Conservation (phyloP, 768 basidiomycete species). For the Podaxis rugospora region DNA sequence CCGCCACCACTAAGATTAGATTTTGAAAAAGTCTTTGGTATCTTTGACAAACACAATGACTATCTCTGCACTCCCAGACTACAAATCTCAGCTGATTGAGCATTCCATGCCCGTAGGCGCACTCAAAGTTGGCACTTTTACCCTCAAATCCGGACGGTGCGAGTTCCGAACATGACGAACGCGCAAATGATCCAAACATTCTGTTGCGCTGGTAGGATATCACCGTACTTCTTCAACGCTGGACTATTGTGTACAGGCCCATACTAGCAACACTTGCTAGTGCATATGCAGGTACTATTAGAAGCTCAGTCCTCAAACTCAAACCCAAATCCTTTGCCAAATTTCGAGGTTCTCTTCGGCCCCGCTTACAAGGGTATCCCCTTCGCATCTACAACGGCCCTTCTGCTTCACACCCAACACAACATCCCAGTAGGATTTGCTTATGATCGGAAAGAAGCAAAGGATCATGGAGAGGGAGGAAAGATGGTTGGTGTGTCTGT, state of each 20-base stretch:
- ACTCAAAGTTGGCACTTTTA: conserved; percentile 88
- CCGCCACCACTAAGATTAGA: background rate
- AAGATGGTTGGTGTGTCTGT: conserved; percentile 82
- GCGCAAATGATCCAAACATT: conserved; percentile 4
- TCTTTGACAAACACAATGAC: background rate
- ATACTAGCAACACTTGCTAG: conserved; percentile 72
- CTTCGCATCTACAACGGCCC: conserved; percentile 79
- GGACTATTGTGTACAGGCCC: conserved; percentile 82
- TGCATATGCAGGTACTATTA: conserved; percentile 81
- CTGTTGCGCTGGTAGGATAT: conserved; percentile 45
- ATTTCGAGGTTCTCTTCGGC: conserved; percentile 86
- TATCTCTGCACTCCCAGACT: background rate
- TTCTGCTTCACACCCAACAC: conserved; percentile 67
- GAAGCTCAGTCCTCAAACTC: conserved; percentile 33
- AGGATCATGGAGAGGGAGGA: conserved; percentile 96
- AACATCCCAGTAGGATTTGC: conserved; percentile 69
- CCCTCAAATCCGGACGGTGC: conserved; percentile 92
- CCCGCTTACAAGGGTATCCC: conserved; percentile 98
- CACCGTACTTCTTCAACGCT: conserved; percentile 98
- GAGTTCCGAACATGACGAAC: conserved; percentile 18
- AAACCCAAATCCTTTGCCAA: conserved; percentile 22
- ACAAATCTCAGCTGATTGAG: background rate
- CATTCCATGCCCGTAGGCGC: conserved; percentile 30
- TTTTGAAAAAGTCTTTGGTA: background rate
- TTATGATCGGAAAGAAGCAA: conserved; percentile 93